A percentile compares a stretch with the other conserved stretches of the same genome.
phyloP scores from a whole-genome alignment of 2,329 filamentous ascomycete genomes.

The Exophiala oligosperma region DNA sequence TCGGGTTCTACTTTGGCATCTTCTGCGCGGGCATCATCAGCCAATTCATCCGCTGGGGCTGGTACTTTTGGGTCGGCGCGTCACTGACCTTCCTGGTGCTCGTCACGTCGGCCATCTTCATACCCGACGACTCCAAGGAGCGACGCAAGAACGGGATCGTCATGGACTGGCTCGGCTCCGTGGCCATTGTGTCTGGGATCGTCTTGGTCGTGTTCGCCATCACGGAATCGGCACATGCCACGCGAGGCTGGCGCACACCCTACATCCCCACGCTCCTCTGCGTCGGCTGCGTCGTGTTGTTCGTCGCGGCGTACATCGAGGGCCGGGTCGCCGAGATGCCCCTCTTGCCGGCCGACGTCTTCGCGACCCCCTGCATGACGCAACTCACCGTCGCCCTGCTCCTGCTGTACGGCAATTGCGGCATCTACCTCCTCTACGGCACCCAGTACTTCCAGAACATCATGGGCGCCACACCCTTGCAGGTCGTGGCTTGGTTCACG shows the following conservation, averaged over 20 bases:
- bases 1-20: conserved; percentile 58
- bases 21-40: conserved; percentile 63
- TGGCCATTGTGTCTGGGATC: conserved; percentile 63
- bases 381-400: conserved; percentile 62
- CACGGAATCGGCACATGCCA: conserved; percentile 69
- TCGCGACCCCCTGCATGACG: conserved; percentile 67
- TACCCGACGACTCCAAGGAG: conserved; percentile 50
- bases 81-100: conserved; percentile 51
- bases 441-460: conserved; percentile 68
- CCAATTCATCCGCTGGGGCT: conserved; percentile 59
- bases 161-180: conserved; percentile 70
- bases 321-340: conserved; percentile 68
- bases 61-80: conserved; percentile 69
- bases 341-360: conserved; percentile 68
- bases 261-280: conserved; percentile 69
- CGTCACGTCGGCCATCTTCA: conserved; percentile 46
- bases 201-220: conserved; percentile 73
- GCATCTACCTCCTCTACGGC: conserved; percentile 68
- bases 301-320: conserved; percentile 67
- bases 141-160: conserved; percentile 42
- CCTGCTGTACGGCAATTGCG: conserved; percentile 67
- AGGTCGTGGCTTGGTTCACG: conserved; percentile 67
- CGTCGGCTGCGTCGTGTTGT: conserved; percentile 61
- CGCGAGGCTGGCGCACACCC: conserved; percentile 69
- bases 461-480: conserved; percentile 59